These are phyloP conservation scores for Erodium texanum DNA, from an alignment of 441 rosid genomes.

Conservation along the genomic window DNA sequence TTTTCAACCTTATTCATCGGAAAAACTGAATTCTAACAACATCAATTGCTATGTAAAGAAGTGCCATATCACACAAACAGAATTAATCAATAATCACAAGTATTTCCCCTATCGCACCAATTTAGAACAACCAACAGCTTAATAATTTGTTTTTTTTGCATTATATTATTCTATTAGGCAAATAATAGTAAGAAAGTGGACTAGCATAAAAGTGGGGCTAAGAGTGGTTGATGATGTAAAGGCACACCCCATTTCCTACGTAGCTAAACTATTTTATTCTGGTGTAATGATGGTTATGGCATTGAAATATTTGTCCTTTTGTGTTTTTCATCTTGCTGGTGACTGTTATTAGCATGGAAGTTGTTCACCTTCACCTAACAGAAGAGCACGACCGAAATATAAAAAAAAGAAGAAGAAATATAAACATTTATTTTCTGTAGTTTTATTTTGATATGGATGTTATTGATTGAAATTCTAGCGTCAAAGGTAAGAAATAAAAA, in stretches of 20 bases:
- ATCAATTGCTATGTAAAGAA: not conserved
- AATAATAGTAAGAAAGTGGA: slow-evolving; percentile 6
- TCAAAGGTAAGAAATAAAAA: not conserved
- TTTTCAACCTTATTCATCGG: not conserved
- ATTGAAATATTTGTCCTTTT: not conserved
- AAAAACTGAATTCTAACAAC: not conserved
- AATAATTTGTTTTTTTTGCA: not conserved
- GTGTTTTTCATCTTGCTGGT: not conserved
- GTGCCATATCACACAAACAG: not conserved
- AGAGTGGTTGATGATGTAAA: slow-evolving; percentile 6
- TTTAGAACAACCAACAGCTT: not conserved
- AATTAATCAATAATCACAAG: not conserved
- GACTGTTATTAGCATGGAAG: not conserved
- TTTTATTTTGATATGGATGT: slow-evolving; percentile 6
- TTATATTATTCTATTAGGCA: slow-evolving; percentile 1
- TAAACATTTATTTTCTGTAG: not conserved
- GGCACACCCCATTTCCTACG: not conserved
- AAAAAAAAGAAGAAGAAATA: not conserved
- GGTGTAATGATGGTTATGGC: not conserved
- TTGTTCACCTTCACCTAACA: slow-evolving; percentile 8
- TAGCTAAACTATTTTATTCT: not conserved
- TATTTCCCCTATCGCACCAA: not conserved
- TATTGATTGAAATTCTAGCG: not conserved
- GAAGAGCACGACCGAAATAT: not conserved
- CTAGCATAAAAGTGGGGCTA: not conserved